Base-by-base conservation (phyloP, 1,284 basidiomycete genomes). In the Polyporus tsugae region DNA sequence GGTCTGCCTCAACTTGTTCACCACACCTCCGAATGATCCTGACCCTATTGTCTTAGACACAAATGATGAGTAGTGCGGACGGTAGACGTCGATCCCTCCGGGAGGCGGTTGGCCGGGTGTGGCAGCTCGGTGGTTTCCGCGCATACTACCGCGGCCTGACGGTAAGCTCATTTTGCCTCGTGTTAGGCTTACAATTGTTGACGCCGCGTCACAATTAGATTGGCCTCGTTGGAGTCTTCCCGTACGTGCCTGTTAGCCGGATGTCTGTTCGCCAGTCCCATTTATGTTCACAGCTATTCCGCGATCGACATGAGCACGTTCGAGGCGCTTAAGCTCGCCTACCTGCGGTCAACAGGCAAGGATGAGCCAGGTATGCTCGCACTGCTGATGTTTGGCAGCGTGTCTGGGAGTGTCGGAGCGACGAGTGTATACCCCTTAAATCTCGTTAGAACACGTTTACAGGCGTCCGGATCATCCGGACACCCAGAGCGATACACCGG, bases 291-390 rank as follows among this genome's bases (percentile, higher is more conserved):
- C 67, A 92, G 90, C 69, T 93, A 93, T 79, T 92, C 92, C 25
- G 95, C 95, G 9, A 97, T 97, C 72, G 95, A 97, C 80, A 96
- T 97, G 95, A 95, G 93, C 75, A 96, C 95, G 0, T 97, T 96
- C 69, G 95, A 97, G 82, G 94, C 94, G 6, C 87, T 97, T 61
- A 97, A 97, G 79, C 84, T 94, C 53, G 88, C 92, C 1, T 97
- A 97, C 78, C 81, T 92, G 63, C 87, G 89, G 63, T 95, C 94
- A 19, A 94, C 92, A 22, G 89, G 89, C 35, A 88, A 90, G 75
- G 91, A 95, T 22, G 95, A 97, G 77, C 94, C 95, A 0, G 91
- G 92, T 4, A 89, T 95, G 6, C 85, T 95, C 68, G 94, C 94
- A 7, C 78, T 95, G 33, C 87, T 97, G 9, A 90, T 93, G 5